A percentile compares a stretch with the other conserved stretches of the same genome.
These are phyloP conservation scores for Alternaria consortialis DNA, from an alignment of 2,329 filamentous ascomycete genomes.

Conservation along the genomic window DNA sequence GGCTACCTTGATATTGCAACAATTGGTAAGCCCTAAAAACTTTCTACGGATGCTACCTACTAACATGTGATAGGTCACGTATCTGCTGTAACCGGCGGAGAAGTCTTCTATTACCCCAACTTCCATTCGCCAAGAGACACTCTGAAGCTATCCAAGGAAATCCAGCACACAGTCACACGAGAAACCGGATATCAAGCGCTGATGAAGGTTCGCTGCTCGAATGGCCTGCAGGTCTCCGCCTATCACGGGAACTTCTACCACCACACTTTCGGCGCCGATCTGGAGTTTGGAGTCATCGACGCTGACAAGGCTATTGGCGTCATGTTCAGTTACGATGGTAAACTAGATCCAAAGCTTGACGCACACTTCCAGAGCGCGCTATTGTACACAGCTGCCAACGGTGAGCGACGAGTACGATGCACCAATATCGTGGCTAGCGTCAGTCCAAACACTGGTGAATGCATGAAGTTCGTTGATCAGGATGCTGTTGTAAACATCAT, in stretches of 20 bases:
- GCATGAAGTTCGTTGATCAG: conserved; percentile 93
- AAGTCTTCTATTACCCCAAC: conserved; percentile 96
- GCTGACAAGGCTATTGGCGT: conserved; percentile 93
- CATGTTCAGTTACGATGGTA: conserved; percentile 93
- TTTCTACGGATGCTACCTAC: background rate
- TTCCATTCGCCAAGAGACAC: conserved; percentile 89
- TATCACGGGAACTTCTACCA: conserved; percentile 98
- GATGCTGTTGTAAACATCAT: conserved; percentile 89
- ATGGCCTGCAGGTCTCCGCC: conserved; percentile 89
- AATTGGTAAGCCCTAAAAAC: conserved; percentile 67
- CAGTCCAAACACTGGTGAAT: conserved; percentile 81
- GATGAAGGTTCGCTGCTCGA: conserved; percentile 98
- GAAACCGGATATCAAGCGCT: conserved; percentile 95
- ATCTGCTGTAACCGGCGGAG: conserved; percentile 87
- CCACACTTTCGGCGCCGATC: conserved; percentile 91
- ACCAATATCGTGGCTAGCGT: conserved; percentile 94
- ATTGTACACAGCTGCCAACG: conserved; percentile 89
- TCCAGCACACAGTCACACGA: conserved; percentile 83
- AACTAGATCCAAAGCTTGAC: conserved; percentile 95
- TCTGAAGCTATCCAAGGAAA: conserved; percentile 82
- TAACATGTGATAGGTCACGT: conserved; percentile 70
- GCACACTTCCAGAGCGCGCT: conserved; percentile 97
- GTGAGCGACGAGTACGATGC: conserved; percentile 89
- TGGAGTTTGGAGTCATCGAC: conserved; percentile 92
- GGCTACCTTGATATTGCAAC: conserved; percentile 94